These are phyloP conservation scores for Acacia confusa DNA, from an alignment of 306 rosid genomes.

Conservation along the genomic window DNA sequence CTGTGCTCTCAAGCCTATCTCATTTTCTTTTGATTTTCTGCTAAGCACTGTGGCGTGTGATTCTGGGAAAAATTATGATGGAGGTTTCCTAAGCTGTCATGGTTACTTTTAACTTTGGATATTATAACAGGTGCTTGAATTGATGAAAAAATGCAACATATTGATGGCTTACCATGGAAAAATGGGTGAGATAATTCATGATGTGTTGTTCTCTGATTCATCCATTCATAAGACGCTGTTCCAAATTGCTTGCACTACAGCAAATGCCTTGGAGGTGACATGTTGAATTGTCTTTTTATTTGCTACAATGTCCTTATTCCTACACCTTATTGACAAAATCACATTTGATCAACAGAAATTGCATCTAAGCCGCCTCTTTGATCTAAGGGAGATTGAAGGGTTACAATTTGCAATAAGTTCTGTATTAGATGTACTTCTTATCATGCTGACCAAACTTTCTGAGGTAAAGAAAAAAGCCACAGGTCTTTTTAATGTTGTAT, in stretches of 20 bases:
- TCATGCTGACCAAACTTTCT: conserved; percentile 67
- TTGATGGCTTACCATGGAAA: conserved; percentile 51
- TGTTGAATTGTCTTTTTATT: conserved; percentile 31
- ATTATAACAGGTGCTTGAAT: conserved; percentile 76
- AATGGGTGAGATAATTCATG: conserved; percentile 57
- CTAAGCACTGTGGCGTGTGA: conserved; percentile 13
- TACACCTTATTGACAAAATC: conserved; percentile 29
- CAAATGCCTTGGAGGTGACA: conserved; percentile 76
- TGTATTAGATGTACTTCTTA: conserved; percentile 65
- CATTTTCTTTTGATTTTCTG: conserved; percentile 7
- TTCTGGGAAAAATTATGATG: not conserved
- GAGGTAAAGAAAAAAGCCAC: conserved; percentile 53
- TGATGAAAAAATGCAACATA: conserved; percentile 69
- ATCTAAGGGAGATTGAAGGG: conserved; percentile 82
- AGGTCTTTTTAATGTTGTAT: conserved; percentile 13
- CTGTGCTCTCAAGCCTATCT: conserved; percentile 3
- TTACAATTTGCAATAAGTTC: conserved; percentile 70
- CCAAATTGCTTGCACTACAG: conserved; percentile 73
- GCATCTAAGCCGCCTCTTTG: conserved; percentile 67
- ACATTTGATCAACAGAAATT: conserved; percentile 54
- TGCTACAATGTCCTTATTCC: conserved; percentile 25
- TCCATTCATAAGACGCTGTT: conserved; percentile 79
- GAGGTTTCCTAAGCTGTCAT: not conserved
- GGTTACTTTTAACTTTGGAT: conserved; percentile 30
- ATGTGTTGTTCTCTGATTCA: conserved; percentile 72